Base-by-base conservation (phyloP, 306 rosid genomes). In the Geum urbanum region DNA sequence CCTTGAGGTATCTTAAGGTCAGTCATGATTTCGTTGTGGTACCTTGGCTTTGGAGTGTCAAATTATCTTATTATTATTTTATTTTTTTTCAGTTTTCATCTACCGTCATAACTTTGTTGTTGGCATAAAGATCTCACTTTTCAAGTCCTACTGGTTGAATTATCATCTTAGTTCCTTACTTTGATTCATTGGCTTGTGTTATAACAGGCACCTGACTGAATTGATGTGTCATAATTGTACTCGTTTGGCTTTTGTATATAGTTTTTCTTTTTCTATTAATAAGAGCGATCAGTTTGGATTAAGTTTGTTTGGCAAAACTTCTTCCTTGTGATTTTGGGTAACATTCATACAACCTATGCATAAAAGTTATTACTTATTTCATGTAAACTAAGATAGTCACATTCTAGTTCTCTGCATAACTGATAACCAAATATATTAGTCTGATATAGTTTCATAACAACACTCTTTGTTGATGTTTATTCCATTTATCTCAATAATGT, bases 1-100 rank as follows among this genome's bases (percentile, higher is more conserved):
- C 27, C 81, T 89, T 72, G 88, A 81, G 15, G 64, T 72, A 67
- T 87, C 86, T 5, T 87, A 85, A 81, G 95, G 92, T 86, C 81
- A 81, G 67, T 14, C 62, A 37, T 43, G 41, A 11, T n/a, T 62
- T 18, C 18, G 2, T 13, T 32, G 19, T 27, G 19, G 10, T 35
- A 32, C 7, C 63, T 32, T 58, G 63, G 4, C 43, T 51, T 18
- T 19, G 19, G 24, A 55, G 2, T 55, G 37, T 22, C 10, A 55
- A 32, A 55, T 37, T 13, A 14, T 60, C 6, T 60, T n/a, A n/a
- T n/a, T n/a, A n/a, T n/a, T n/a, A n/a, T n/a, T n/a, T n/a, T n/a
- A n/a, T n/a, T n/a, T n/a, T 4, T 11, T 18, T 50, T 67, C 40
- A 70, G 16, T 27, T 12, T 4, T 70, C 55, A 41, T 56, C 54